Conservation (phyloP, 257 asterid genomes). For the Leptodermis oblonga region DNA sequence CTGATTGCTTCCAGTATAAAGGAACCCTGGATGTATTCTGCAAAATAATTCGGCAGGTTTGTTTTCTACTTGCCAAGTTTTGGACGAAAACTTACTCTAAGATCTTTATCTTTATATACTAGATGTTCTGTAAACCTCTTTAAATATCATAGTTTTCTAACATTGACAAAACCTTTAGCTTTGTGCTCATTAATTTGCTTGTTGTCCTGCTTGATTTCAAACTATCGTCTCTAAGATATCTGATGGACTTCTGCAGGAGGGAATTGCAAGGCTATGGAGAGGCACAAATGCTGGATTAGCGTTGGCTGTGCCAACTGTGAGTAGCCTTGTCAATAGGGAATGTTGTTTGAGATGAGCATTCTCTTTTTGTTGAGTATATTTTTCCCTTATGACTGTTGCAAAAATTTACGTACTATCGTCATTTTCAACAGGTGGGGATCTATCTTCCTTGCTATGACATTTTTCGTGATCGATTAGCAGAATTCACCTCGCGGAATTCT, state of each 20-base stretch:
- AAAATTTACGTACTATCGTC: conserved; percentile 5
- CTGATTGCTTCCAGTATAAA: conserved; percentile 93
- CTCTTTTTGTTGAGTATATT: not conserved
- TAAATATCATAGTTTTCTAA: too few species aligned
- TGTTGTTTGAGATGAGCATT: not conserved
- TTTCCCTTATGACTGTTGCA: not conserved
- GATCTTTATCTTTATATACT: too few species aligned
- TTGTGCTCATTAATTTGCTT: not conserved
- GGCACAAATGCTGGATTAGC: conserved; percentile 96
- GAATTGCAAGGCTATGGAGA: conserved; percentile 88
- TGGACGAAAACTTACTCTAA: not conserved
- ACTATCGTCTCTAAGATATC: conserved; percentile 6
- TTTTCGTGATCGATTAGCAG: conserved; percentile 63
- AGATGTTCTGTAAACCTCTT: too few species aligned
- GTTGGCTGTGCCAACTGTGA: conserved; percentile 86
- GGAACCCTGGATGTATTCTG: conserved; percentile 88
- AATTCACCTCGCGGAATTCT: conserved; percentile 45
- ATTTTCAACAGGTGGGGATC: conserved; percentile 68
- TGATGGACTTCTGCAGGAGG: conserved; percentile 54
- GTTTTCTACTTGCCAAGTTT: conserved; percentile 8
- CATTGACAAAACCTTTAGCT: not conserved
- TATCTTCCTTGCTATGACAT: conserved; percentile 90
- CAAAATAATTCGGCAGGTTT: conserved; percentile 87
- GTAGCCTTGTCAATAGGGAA: conserved; percentile 23
- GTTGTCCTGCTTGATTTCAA: not conserved